Evolutionary conservation across 192 early-diverging fungal genomes (phyloP).

Genomic region (Linnemannia schmuckeri): DNA sequence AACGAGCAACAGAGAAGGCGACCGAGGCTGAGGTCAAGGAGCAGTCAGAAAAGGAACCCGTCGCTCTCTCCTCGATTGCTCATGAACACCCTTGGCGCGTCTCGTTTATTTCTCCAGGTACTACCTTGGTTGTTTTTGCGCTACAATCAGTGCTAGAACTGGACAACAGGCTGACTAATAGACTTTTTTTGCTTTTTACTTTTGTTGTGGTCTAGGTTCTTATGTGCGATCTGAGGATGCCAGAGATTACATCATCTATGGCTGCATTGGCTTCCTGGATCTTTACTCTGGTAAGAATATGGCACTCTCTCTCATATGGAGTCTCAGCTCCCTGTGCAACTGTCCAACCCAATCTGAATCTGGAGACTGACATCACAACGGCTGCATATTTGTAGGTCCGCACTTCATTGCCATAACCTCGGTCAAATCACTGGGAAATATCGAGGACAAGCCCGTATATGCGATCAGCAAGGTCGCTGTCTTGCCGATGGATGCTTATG

Average conservation of each 20-base stretch:
- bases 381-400: slow-evolving; percentile 16
- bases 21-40: background rate
- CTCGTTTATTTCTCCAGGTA: slow-evolving; percentile 25
- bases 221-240: slow-evolving; percentile 27
- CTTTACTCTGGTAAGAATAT: slow-evolving; percentile 31
- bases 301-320: background rate
- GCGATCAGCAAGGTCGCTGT: slow-evolving; percentile 56
- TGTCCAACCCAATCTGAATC: background rate
- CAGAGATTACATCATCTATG: slow-evolving; percentile 46
- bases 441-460: slow-evolving; percentile 56
- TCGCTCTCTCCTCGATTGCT: background rate
- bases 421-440: slow-evolving; percentile 48
- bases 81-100: slow-evolving; percentile 11
- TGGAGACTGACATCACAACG: background rate
- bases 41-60: background rate
- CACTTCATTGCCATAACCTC: slow-evolving; percentile 57
- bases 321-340: background rate
- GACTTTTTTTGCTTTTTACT: background rate
- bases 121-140: background rate
- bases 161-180: background rate
- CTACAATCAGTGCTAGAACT: background rate
- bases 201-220: slow-evolving; percentile 16
- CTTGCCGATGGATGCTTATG: slow-evolving; percentile 45
- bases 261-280: slow-evolving; percentile 44
- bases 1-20: background rate